A percentile compares a stretch with the other conserved stretches of the same genome.
Evolutionary conservation across 2,329 filamentous ascomycete species (phyloP).

Genomic region (Nigrospora oryzae): DNA sequence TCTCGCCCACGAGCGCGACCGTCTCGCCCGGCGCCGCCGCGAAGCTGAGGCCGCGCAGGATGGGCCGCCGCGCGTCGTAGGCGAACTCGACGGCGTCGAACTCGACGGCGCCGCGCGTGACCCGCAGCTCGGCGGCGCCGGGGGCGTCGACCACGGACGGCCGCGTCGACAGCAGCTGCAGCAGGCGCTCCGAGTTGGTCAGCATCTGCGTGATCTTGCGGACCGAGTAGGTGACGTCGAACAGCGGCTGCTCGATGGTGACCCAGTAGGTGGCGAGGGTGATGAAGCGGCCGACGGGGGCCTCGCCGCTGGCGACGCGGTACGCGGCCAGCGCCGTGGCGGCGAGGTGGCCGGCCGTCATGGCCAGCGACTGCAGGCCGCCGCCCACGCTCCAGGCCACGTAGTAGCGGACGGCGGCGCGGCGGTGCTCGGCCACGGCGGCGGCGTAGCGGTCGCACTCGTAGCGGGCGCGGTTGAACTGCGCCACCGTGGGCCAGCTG

Average conservation of each 20-base stretch:
- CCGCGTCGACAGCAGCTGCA: slow-evolving; percentile 48
- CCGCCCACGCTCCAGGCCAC: slow-evolving; percentile 8
- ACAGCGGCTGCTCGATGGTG: not conserved
- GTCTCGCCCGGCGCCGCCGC: slow-evolving; percentile 33
- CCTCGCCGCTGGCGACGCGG: not conserved
- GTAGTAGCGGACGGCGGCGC: slow-evolving; percentile 6
- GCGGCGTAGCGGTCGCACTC: slow-evolving; percentile 17
- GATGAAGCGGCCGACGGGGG: not conserved
- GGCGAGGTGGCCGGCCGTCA: not conserved
- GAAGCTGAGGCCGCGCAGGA: slow-evolving; percentile 31
- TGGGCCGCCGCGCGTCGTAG: slow-evolving; percentile 36
- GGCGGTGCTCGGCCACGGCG: slow-evolving; percentile 15
- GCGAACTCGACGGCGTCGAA: slow-evolving; percentile 47
- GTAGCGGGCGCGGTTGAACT: slow-evolving; percentile 26
- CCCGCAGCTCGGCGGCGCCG: slow-evolving; percentile 31
- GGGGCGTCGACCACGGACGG: slow-evolving; percentile 42
- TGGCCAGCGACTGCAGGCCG: not conserved
- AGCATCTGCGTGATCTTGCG: slow-evolving; percentile 29
- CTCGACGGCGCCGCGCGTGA: slow-evolving; percentile 38
- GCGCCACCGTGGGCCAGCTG: slow-evolving; percentile 50
- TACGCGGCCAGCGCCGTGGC: not conserved
- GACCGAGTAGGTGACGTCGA: slow-evolving; percentile 26
- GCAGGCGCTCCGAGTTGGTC: slow-evolving; percentile 56
- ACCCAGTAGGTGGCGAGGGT: not conserved
- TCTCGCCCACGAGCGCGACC: slow-evolving; percentile 36